Evolutionary conservation across 441 rosid species (phyloP), one percentile per base, ranked within the genome.

Genomic region (Mallotus repandus): DNA sequence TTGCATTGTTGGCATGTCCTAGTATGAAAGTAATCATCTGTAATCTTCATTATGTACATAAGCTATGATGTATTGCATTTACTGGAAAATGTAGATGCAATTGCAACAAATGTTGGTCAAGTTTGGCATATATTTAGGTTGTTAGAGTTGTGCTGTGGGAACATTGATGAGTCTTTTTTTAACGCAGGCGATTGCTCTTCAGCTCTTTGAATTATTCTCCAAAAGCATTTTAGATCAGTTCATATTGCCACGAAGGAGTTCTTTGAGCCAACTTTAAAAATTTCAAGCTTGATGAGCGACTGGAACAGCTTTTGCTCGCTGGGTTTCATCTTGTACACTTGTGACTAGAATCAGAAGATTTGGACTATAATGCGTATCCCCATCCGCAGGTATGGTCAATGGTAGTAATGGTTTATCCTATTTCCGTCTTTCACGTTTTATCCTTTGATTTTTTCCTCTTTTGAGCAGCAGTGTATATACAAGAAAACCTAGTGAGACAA

Each of bases 401-500:
- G 7, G 0, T 25, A 57, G 35, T 45, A 38, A 61, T 18, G 35
- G 25, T 53, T 49, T 21, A 38, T 68, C 46, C 15, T 61, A 5
- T 74, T 69, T 63, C 5, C 32, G 52, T 19, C 21, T 7, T 38
- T 69, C 69, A 32, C 41, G 8, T 32, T 38, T 38, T 38, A 38
- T 38, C 41, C 41, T 38, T 53, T 21, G 55, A 62, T 70, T 66
- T 50, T 54, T 0, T 76, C 75, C 18, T 81, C 59, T 68, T 69
- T 74, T 69, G 43, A 45, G 12, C 63, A 79, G 83, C 87, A 84
- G 94, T 63, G 84, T 84, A 73, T 75, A 61, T 53, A 73, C 84
- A 72, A 84, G 95, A 81, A 90, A 87, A 82, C 89, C 94, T 0
- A 80, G 81, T n/a, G 95, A 90, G 68, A 88, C 78, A 70, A 92